phyloP scores from a whole-genome alignment of 2,329 filamentous ascomycete species.

The Colletotrichum salicis region DNA sequence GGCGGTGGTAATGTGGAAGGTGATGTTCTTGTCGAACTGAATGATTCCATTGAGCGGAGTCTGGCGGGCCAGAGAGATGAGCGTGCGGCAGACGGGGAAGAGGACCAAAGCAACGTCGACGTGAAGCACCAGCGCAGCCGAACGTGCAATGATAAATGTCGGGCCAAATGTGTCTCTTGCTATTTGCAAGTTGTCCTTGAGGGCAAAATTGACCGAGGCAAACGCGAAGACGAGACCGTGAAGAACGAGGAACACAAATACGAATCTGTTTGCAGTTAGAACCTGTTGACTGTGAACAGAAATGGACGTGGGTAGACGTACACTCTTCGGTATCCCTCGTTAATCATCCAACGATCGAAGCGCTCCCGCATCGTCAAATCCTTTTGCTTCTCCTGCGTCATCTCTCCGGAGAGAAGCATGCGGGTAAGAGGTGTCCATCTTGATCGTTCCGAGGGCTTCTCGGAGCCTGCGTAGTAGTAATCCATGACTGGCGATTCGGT shows the following conservation, averaged over 20 bases:
- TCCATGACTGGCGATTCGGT: slow-evolving; percentile 44
- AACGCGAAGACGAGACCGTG: slow-evolving; percentile 84
- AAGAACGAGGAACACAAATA: slow-evolving; percentile 77
- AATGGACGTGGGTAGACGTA: slow-evolving; percentile 54
- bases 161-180: slow-evolving; percentile 77
- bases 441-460: slow-evolving; percentile 73
- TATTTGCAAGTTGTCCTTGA: slow-evolving; percentile 78
- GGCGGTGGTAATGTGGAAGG: slow-evolving; percentile 85
- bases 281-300: not conserved
- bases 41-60: slow-evolving; percentile 88
- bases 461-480: slow-evolving; percentile 46
- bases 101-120: slow-evolving; percentile 84
- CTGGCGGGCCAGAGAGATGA: slow-evolving; percentile 83
- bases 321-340: slow-evolving; percentile 85
- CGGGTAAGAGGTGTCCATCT: slow-evolving; percentile 85
- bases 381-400: slow-evolving; percentile 78
- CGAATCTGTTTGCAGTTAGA: slow-evolving; percentile 66
- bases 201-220: slow-evolving; percentile 80
- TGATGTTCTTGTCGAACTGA: slow-evolving; percentile 90
- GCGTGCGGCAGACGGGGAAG: slow-evolving; percentile 84
- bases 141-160: slow-evolving; percentile 80
- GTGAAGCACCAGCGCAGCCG: slow-evolving; percentile 81
- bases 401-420: slow-evolving; percentile 85
- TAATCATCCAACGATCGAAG: slow-evolving; percentile 89
- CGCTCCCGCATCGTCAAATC: slow-evolving; percentile 75